These are phyloP conservation scores for Strobilomyces echinocephalus DNA, from an alignment of 768 basidiomycete species.

Conservation along the genomic window DNA sequence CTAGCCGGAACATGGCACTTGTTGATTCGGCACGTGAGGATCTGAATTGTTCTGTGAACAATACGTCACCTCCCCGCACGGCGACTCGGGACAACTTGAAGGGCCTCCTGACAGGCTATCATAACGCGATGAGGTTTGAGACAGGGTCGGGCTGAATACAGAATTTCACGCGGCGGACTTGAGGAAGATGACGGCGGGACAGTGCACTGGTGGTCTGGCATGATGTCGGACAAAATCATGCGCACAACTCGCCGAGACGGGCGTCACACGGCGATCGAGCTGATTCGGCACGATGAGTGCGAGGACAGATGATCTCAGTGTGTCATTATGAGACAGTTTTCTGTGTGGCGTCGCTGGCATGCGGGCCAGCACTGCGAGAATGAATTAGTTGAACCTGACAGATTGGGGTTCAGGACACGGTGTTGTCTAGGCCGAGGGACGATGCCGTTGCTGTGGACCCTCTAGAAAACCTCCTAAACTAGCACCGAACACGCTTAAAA, in stretches of 20 bases:
- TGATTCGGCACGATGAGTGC: conserved; percentile 2
- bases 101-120: too few relatives aligned
- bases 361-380: conserved; percentile 15
- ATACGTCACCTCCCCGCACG: conserved; percentile 25
- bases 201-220: too few relatives aligned
- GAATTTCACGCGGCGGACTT: conserved; percentile 19
- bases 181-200: conserved; percentile 7
- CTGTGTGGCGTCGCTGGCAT: conserved; percentile 14
- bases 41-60: conserved; percentile 5
- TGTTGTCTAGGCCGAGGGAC: conserved; percentile 10
- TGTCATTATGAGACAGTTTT: conserved; percentile 21
- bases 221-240: conserved; percentile 7
- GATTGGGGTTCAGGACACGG: conserved; percentile 12
- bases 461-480: conserved; percentile 8
- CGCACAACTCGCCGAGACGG: not conserved
- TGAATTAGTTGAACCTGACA: conserved; percentile 16
- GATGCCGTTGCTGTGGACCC: conserved; percentile 14
- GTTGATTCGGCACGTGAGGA: conserved; percentile 5
- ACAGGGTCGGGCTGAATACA: conserved; percentile 14
- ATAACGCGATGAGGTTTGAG: conserved; percentile 2
- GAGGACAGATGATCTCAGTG: not conserved
- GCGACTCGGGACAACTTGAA: conserved; percentile 12
- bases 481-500: conserved; percentile 20
- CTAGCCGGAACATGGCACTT: conserved; percentile 11
- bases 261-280: conserved; percentile 1